A percentile compares a stretch with the other conserved stretches of the same genome.
Evolutionary conservation across 1,139 yeast genomes (phyloP).

Genomic region (Scheffersomyces titani): DNA sequence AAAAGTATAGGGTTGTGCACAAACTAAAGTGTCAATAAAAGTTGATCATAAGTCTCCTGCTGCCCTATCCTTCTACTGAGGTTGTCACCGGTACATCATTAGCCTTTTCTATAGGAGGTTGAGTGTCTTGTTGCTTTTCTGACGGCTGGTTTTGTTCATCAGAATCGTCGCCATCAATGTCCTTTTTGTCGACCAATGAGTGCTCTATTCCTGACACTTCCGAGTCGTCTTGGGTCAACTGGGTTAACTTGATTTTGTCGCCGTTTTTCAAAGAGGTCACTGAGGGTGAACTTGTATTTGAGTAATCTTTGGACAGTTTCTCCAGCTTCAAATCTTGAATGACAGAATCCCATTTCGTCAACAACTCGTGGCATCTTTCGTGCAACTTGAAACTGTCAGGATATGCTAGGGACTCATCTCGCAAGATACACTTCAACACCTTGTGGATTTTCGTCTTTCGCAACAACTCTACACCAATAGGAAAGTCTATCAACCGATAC

Average conservation of each 20-base stretch:
- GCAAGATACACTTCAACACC: conserved; percentile 51
- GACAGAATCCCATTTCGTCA: conserved; percentile 45
- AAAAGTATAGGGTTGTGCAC: background rate
- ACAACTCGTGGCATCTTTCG: conserved; percentile 43
- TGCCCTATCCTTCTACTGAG: conserved; percentile 5
- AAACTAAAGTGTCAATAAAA: too few species aligned
- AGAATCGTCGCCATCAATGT: conserved; percentile 10
- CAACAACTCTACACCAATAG: conserved; percentile 56
- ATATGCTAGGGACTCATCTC: conserved; percentile 42
- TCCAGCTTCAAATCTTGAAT: conserved; percentile 39
- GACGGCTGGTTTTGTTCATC: conserved; percentile 3
- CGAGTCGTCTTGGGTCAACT: conserved; percentile 29
- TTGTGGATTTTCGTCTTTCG: conserved; percentile 56
- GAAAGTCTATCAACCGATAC: conserved; percentile 50
- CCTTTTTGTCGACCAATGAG: conserved; percentile 11
- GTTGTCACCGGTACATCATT: conserved; percentile 8
- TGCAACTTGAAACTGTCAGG: conserved; percentile 51
- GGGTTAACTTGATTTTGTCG: conserved; percentile 4
- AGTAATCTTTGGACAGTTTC: conserved; percentile 18
- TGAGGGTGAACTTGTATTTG: background rate
- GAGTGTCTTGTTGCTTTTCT: background rate
- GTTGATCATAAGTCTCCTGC: background rate
- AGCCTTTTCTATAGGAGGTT: conserved; percentile 4
- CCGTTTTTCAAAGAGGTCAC: conserved; percentile 4
- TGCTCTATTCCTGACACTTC: conserved; percentile 28